These are phyloP conservation scores for Phytopythium vexans DNA, from an alignment of 352 stramenopile species.

Conservation along the genomic window DNA sequence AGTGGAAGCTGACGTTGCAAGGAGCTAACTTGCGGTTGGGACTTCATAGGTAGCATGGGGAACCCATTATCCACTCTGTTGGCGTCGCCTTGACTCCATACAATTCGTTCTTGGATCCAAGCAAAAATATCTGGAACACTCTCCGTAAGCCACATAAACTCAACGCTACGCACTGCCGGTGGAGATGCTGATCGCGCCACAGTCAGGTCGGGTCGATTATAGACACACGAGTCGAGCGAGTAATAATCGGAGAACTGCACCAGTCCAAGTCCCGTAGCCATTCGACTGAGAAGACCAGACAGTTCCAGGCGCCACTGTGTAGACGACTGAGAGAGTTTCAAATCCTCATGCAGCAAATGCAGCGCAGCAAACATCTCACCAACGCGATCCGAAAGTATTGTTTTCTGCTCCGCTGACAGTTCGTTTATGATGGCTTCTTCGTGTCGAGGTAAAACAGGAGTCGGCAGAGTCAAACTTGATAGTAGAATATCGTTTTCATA, in stretches of 20 bases:
- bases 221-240: slow-evolving; percentile 19
- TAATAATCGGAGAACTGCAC: slow-evolving; percentile 54
- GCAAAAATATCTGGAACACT: slow-evolving; percentile 43
- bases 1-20: slow-evolving; percentile 13
- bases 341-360: slow-evolving; percentile 71
- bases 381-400: slow-evolving; percentile 6
- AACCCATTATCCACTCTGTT: slow-evolving; percentile 11
- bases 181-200: neutral
- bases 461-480: slow-evolving; percentile 25
- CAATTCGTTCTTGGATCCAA: slow-evolving; percentile 38
- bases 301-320: slow-evolving; percentile 29
- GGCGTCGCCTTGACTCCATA: slow-evolving; percentile 11
- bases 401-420: neutral
- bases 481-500: slow-evolving; percentile 41
- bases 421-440: neutral
- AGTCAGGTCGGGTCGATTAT: neutral
- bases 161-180: neutral
- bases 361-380: slow-evolving; percentile 40
- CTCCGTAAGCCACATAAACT: neutral
- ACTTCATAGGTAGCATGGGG: slow-evolving; percentile 15
- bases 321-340: slow-evolving; percentile 45
- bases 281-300: slow-evolving; percentile 25
- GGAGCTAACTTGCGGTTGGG: neutral
- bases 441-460: neutral
- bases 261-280: slow-evolving; percentile 29